Evolutionary conservation across 2,329 filamentous ascomycete species (phyloP).

Genomic region (Colletotrichum chrysophilum): DNA sequence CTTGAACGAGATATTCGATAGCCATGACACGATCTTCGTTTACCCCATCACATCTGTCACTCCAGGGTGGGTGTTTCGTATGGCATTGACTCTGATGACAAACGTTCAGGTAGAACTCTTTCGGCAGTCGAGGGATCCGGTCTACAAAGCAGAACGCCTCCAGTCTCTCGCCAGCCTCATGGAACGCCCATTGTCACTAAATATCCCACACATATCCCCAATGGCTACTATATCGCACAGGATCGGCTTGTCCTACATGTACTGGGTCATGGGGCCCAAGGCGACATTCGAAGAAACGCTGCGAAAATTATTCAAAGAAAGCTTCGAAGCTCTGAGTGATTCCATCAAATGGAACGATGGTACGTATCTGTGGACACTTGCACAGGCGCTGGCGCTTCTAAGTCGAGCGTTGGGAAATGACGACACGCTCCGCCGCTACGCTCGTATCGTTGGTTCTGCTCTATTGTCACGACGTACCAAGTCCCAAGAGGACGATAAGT

Average conservation of each 20-base stretch:
- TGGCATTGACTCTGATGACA: background rate
- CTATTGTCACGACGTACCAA: background rate
- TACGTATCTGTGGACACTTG: background rate
- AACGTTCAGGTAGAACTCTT: background rate
- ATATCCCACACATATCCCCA: background rate
- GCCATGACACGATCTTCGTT: background rate
- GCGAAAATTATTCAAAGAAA: background rate
- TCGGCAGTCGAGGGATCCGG: background rate
- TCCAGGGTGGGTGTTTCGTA: background rate
- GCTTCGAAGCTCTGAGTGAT: background rate
- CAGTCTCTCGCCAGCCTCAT: background rate
- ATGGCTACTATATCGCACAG: rapidly evolving
- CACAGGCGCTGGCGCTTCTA: background rate
- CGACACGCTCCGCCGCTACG: background rate
- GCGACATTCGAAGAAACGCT: background rate
- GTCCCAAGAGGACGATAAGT: background rate
- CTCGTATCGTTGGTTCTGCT: background rate
- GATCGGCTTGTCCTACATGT: background rate
- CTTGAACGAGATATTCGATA: background rate
- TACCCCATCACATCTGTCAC: background rate
- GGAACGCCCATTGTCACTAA: background rate
- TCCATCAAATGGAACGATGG: background rate
- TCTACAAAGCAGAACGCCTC: background rate
- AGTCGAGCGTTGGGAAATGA: background rate
- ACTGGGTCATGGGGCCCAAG: background rate